Conservation (phyloP, 2,329 filamentous ascomycete genomes). For the Penicillium sp. region DNA sequence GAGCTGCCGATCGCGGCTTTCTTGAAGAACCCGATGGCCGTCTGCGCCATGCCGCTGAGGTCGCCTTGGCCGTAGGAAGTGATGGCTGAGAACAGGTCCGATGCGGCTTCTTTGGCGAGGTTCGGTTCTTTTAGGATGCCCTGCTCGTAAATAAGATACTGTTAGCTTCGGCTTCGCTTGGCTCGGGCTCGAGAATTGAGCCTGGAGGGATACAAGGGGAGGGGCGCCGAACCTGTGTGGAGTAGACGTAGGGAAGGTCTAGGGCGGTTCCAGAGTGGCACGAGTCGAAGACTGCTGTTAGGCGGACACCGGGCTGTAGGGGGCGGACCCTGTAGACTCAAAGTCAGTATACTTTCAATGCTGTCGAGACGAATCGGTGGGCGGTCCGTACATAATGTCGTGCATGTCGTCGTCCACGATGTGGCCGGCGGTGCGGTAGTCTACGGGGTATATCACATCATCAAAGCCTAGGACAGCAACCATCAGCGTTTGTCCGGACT, state of each 20-base stretch:
- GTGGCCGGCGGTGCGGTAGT: constrained; percentile 70
- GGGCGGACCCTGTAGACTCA: constrained; percentile 62
- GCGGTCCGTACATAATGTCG: constrained; percentile 60
- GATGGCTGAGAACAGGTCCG: constrained; percentile 68
- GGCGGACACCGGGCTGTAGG: constrained; percentile 82
- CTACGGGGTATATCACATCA: constrained; percentile 79
- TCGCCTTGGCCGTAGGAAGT: constrained; percentile 82
- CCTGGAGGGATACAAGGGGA: background rate
- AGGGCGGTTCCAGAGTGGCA: constrained; percentile 71
- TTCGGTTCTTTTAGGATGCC: constrained; percentile 72
- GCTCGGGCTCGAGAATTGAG: background rate
- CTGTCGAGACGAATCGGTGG: no score
- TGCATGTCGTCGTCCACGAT: constrained; percentile 83
- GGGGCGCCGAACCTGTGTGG: constrained; percentile 52
- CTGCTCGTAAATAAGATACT: constrained; percentile 7
- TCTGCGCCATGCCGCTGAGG: constrained; percentile 76
- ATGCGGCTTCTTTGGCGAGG: constrained; percentile 68
- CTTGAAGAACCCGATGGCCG: constrained; percentile 85
- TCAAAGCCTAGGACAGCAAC: constrained; percentile 59
- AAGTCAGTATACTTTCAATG: background rate
- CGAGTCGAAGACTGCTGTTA: constrained; percentile 71
- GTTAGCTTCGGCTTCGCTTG: background rate
- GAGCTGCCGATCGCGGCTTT: constrained; percentile 80
- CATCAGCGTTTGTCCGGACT: background rate
- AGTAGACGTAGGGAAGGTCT: constrained; percentile 71